Base-by-base conservation (phyloP, 768 basidiomycete genomes). In the Tricholoma bakamatsutake region DNA sequence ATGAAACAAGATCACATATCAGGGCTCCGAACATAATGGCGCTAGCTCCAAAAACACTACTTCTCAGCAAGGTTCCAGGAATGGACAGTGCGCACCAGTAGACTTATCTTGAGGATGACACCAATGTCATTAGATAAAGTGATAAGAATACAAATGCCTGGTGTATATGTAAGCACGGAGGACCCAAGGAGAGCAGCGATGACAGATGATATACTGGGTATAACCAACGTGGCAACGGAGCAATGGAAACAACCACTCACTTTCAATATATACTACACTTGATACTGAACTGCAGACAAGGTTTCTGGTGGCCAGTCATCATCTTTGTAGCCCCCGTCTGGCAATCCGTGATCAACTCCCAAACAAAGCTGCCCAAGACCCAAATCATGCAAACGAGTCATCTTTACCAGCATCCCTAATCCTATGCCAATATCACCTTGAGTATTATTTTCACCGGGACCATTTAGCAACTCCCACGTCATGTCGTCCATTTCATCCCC, bases 351-450 rank as follows among this genome's bases (percentile, higher is more conserved):
- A n/a, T 71, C 67, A 17, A 64, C 63, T 7, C 69, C 71, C 53
- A 82, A 71, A 54, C 78, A 81, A 9, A 90, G 64, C 67, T 90
- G 86, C 18, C 76, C 85, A 11, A 91, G 74, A 0, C 87, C 89
- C 56, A 90, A 71, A 69, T 91, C 88, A 56, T 82, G 76, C 37
- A 90, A 70, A 46, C 89, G 76, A 18, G 87, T 85, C 88, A 91
- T 90, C 64, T 80, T 83, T 45, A 90, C 77, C 8, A 90, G 68
- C 79, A 89, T 77, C 18, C 83, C 75, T 28, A 91, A 71, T 1
- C 70, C 69, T 1, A 66, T 61, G 49, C 73, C 70, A 13, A 68
- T 58, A 11, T 71, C 67, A 15, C 66, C 65, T 12, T 73, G 73
- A 5, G 70, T 65, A 48, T 76, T 73, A 8, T 63, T 69, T 24